Percentiles rank a stretch among this genome's conserved stretches.
These are phyloP conservation scores for Diutina siamensis DNA, from an alignment of 1,139 yeast genomes.

Conservation along the genomic window DNA sequence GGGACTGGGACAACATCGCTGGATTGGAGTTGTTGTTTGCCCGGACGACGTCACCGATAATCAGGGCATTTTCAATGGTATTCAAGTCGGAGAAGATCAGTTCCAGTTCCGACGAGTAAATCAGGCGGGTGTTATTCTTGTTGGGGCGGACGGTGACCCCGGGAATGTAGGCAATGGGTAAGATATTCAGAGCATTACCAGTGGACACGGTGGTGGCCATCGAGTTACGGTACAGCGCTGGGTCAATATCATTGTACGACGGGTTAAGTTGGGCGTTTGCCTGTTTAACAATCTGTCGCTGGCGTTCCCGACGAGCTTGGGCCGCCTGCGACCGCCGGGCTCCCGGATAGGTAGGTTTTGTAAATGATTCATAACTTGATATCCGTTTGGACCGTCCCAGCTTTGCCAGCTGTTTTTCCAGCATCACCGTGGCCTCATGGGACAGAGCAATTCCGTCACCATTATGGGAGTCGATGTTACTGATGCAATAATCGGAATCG, in stretches of 20 bases:
- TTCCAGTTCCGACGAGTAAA: conserved; percentile 39
- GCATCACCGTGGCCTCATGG: not conserved
- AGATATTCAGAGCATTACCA: conserved; percentile 68
- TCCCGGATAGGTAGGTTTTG: conserved; percentile 10
- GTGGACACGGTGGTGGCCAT: conserved; percentile 57
- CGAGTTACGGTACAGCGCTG: conserved; percentile 23
- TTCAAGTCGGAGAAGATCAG: conserved; percentile 41
- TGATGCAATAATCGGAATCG: not conserved
- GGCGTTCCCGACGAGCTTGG: conserved; percentile 5
- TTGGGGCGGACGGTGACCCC: conserved; percentile 71
- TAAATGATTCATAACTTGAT: conserved; percentile 36
- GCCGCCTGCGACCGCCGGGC: conserved; percentile 15
- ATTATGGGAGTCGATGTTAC: conserved; percentile 4
- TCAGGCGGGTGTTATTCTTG: conserved; percentile 32
- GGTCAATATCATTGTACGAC: conserved; percentile 12
- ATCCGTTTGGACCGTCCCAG: conserved; percentile 15
- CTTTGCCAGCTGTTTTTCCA: conserved; percentile 6
- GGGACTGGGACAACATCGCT: conserved; percentile 9
- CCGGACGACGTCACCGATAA: conserved; percentile 36
- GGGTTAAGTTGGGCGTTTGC: conserved; percentile 2
- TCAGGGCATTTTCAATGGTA: conserved; percentile 43
- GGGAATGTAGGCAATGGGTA: conserved; percentile 91
- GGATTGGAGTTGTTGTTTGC: conserved; percentile 16
- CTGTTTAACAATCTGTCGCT: conserved; percentile 8
- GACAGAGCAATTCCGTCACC: conserved; percentile 4